Evolutionary conservation across 768 basidiomycete genomes (phyloP), one percentile per base, ranked within the genome.

Genomic region (Sutorius australiensis): DNA sequence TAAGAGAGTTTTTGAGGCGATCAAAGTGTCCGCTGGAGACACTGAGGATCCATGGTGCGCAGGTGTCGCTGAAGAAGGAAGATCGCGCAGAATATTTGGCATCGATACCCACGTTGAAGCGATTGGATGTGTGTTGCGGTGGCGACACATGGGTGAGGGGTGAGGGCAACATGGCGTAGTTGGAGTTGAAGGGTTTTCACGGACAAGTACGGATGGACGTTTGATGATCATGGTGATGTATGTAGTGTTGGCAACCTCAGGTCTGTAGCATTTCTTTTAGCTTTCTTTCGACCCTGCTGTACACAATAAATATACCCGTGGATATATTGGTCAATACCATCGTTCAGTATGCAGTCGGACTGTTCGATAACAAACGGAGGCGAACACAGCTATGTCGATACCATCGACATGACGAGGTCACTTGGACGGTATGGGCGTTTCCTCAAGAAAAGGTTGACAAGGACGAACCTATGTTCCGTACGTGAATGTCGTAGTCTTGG

Each of bases 1-100:
- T 64, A 43, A 64, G 30, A 38, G 13, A 56, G 19, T 67, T 66
- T 14, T 12, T 66, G 24, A 19, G n/a, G 33, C 50, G 64, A 3
- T 67, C 62, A 14, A 6, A 6, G 28, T 67, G 65, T 31, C 65
- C 59, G 6, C 49, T 64, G 10, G 62, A 58, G 55, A 54, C 24
- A 16, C 55, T 64, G 19, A 40, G 16, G 30, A 56, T 58, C 31
- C 42, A 63, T 8, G 58, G 58, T 1, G 16, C 52, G 17, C 51
- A 52, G 16, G 50, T 47, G 44, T 43, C 47, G 37, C 51, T 56
- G 9, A 63, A 36, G 17, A 59, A 62, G 46, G 51, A 56, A 17
- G 59, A 51, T 19, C 53, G 49, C 42, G 47, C 34, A 21, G 51
- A 47, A 37, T 64, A 58, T 36, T 34, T 32, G 28, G 43, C 48